phyloP scores from a whole-genome alignment of 139 green algal species.

The Coelastrella sp. region DNA sequence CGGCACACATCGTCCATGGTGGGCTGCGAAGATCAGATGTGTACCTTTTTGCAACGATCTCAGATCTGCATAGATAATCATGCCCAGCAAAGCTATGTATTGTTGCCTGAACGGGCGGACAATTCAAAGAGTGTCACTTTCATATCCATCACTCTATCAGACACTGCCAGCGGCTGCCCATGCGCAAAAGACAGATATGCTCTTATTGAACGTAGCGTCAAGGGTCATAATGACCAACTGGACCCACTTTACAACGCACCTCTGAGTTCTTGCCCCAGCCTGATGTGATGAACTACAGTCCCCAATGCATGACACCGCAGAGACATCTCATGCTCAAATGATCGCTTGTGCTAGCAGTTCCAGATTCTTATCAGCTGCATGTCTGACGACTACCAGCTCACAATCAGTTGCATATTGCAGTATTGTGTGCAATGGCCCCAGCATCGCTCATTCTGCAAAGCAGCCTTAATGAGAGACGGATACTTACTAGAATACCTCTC shows the following conservation, averaged over 20 bases:
- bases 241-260: not conserved
- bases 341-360: not conserved
- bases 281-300: not conserved
- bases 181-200: too few species aligned
- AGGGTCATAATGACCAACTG: not conserved
- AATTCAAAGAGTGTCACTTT: too few species aligned
- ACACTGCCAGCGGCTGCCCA: too few species aligned
- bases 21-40: not conserved
- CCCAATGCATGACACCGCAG: not conserved
- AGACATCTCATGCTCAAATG: not conserved
- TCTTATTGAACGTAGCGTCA: too few species aligned
- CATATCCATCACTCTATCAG: too few species aligned
- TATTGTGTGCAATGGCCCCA: constrained; percentile 15
- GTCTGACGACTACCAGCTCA: not conserved
- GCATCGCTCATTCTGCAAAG: not conserved
- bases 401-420: constrained; percentile 14
- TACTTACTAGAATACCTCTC: constrained; percentile 30
- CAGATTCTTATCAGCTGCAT: not conserved
- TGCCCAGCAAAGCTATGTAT: too few species aligned
- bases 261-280: not conserved
- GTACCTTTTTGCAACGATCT: too few species aligned
- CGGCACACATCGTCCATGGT: not conserved
- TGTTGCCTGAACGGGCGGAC: too few species aligned
- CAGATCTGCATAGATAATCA: too few species aligned
- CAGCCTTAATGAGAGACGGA: not conserved